Percentiles rank a stretch among this genome's conserved stretches.
These are phyloP conservation scores for Hydnum rufescens DNA, from an alignment of 768 basidiomycete species.

Conservation along the genomic window DNA sequence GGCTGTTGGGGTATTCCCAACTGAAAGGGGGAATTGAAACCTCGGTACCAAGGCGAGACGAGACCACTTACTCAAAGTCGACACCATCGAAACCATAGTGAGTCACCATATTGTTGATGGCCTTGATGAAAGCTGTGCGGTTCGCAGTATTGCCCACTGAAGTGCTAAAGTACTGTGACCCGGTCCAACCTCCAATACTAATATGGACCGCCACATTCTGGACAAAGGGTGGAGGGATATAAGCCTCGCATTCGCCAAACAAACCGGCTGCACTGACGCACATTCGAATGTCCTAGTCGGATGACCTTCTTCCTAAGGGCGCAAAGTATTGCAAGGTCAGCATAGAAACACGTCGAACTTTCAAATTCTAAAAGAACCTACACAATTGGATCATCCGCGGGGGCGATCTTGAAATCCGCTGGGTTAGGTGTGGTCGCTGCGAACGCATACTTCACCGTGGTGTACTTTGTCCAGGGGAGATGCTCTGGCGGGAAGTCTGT, in stretches of 20 bases:
- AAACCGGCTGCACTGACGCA: too few relatives aligned
- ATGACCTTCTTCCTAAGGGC: background rate
- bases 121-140: conserved; percentile 37
- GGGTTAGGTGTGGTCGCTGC: background rate
- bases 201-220: conserved; percentile 47
- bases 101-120: conserved; percentile 38
- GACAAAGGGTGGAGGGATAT: too few relatives aligned
- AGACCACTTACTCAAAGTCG: conserved; percentile 32
- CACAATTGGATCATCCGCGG: background rate
- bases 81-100: conserved; percentile 60
- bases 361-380: background rate
- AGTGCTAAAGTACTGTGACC: conserved; percentile 56
- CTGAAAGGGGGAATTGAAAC: background rate
- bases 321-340: background rate
- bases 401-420: background rate
- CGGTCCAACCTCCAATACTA: conserved; percentile 86
- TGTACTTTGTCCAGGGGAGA: conserved; percentile 2
- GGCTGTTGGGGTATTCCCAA: conserved; percentile 81
- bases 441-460: conserved; percentile 1
- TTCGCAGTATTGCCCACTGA: conserved; percentile 34
- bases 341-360: background rate
- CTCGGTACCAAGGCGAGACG: background rate
- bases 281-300: too few relatives aligned
- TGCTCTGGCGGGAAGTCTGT: background rate
- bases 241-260: too few relatives aligned